phyloP scores from a whole-genome alignment of 805 yeast species.

The Clavispora vitiphila region DNA sequence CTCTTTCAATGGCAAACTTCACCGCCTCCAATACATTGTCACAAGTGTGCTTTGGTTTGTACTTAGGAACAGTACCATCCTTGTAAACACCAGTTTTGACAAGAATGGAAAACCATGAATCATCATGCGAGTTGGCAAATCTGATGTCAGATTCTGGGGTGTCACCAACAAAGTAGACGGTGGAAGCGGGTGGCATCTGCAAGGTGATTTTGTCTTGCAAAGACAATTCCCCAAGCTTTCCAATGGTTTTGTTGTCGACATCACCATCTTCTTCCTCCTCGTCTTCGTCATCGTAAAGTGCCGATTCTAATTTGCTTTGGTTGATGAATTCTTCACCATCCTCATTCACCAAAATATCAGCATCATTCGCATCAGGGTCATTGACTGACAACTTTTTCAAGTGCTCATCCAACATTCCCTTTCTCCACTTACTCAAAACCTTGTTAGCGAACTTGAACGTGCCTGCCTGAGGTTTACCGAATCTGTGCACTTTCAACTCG shows the following conservation, averaged over 20 bases:
- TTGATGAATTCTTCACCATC: conserved; percentile 42
- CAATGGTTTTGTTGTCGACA: conserved; percentile 24
- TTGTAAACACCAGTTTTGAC: conserved; percentile 87
- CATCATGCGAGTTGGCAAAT: conserved; percentile 82
- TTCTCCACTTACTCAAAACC: conserved; percentile 72
- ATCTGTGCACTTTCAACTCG: conserved; percentile 73
- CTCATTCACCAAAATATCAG: conserved; percentile 39
- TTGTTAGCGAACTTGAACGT: conserved; percentile 82
- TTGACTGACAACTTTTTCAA: conserved; percentile 48
- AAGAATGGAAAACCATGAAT: conserved; percentile 77
- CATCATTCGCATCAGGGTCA: conserved; percentile 39
- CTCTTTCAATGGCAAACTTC: conserved; percentile 76
- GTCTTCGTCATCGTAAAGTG: conserved; percentile 23
- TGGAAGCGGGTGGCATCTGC: conserved; percentile 76
- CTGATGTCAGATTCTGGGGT: conserved; percentile 87
- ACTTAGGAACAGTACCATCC: conserved; percentile 73
- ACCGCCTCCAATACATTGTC: conserved; percentile 79
- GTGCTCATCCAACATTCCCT: conserved; percentile 70
- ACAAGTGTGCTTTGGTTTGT: conserved; percentile 70
- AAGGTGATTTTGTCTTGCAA: conserved; percentile 37
- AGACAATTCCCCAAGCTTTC: conserved; percentile 18
- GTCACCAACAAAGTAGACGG: conserved; percentile 86
- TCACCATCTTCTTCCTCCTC: conserved; percentile 28
- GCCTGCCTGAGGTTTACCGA: conserved; percentile 87
- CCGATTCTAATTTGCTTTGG: conserved; percentile 37